phyloP scores from a whole-genome alignment of 2,329 filamentous ascomycete species.

The Talaromyces sp. region DNA sequence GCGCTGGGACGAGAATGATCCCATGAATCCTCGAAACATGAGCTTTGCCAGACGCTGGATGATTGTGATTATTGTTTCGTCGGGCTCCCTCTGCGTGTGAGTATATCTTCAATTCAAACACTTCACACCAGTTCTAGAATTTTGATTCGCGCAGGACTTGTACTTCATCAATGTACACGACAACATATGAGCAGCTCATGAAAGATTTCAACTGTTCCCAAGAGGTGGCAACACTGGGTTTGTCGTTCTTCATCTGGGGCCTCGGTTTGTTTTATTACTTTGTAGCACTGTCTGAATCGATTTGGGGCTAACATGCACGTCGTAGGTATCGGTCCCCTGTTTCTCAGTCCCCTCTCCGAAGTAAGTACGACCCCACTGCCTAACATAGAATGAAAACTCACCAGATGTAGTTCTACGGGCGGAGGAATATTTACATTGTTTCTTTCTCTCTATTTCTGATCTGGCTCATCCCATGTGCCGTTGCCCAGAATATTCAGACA shows the following conservation, averaged over 20 bases:
- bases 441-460: conserved; percentile 76
- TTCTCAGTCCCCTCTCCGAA: conserved; percentile 67
- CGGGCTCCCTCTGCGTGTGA: conserved; percentile 80
- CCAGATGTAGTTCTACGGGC: conserved; percentile 69
- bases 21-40: conserved; percentile 73
- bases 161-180: conserved; percentile 85
- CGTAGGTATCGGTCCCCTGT: conserved; percentile 60
- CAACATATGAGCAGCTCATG: conserved; percentile 76
- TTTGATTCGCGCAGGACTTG: conserved; percentile 64
- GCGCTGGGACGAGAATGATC: conserved; percentile 74
- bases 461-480: conserved; percentile 79
- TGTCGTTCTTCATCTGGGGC: conserved; percentile 82
- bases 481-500: conserved; percentile 79
- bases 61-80: conserved; percentile 73
- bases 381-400: neutral
- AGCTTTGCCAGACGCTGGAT: conserved; percentile 71
- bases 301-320: conserved; percentile 13
- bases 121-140: neutral
- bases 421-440: conserved; percentile 76
- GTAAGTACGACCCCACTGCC: conserved; percentile 20
- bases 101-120: conserved; percentile 43
- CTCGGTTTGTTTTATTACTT: conserved; percentile 52
- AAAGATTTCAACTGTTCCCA: conserved; percentile 72
- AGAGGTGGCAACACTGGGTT: conserved; percentile 74
- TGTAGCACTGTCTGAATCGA: neutral